These are phyloP conservation scores for Globisporangium heterothallicum DNA, from an alignment of 352 stramenopile species.

Conservation along the genomic window DNA sequence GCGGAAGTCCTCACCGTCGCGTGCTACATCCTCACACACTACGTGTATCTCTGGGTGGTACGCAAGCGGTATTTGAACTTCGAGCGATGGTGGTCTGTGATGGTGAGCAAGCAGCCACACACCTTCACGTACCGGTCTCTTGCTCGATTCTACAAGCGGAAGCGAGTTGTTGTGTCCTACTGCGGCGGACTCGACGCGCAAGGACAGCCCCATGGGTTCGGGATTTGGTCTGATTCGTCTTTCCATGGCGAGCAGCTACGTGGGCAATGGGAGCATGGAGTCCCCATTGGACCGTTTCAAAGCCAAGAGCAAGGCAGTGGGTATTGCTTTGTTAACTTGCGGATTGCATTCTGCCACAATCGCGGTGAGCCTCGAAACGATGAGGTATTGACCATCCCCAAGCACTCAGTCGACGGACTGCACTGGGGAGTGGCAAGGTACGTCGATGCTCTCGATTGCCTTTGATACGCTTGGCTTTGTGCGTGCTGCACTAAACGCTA, in stretches of 20 bases:
- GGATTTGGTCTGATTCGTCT: constrained; percentile 54
- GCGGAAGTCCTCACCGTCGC: constrained; percentile 37
- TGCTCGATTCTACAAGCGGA: constrained; percentile 19
- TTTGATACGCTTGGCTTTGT: neutral
- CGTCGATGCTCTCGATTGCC: constrained; percentile 4
- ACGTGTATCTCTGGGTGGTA: constrained; percentile 46
- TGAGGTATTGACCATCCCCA: constrained; percentile 12
- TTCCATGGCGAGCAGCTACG: constrained; percentile 59
- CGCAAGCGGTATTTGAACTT: constrained; percentile 25
- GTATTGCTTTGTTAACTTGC: constrained; percentile 51
- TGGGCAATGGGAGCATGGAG: constrained; percentile 50
- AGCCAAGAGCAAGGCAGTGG: constrained; percentile 56
- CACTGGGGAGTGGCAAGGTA: constrained; percentile 39
- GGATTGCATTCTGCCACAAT: constrained; percentile 45
- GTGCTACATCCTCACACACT: constrained; percentile 39
- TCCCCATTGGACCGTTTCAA: constrained; percentile 49
- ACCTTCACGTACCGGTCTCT: constrained; percentile 28
- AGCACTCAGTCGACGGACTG: constrained; percentile 11
- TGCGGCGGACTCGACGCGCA: constrained; percentile 38
- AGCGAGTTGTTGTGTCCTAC: constrained; percentile 38
- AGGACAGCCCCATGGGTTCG: constrained; percentile 44
- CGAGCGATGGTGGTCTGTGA: constrained; percentile 35
- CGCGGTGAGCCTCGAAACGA: constrained; percentile 14
- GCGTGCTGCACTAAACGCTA: neutral
- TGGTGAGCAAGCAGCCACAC: constrained; percentile 8